Evolutionary conservation across 2,329 filamentous ascomycete species (phyloP), one percentile per base, ranked within the genome.

Genomic region (Xylaria sp.): DNA sequence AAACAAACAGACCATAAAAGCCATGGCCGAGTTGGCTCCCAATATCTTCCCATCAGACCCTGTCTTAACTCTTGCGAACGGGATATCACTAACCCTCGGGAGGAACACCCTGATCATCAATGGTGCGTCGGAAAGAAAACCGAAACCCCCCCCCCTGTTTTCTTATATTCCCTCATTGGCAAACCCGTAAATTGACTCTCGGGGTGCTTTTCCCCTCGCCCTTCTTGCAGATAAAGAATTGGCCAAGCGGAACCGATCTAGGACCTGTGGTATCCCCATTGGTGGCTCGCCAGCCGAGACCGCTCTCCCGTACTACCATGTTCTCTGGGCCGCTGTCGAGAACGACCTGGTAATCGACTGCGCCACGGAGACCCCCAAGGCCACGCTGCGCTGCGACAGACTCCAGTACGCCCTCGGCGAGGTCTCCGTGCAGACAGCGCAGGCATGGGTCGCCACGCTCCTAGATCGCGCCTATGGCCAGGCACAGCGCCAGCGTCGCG

Each of bases 281-380:
- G 65, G 65, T 16, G 51, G 49, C n/a, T 47, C 57, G 1, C 52
- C 67, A 10, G 16, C 60, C 57, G 63, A 67, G 54, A 59, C 67
- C 23, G 68, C 68, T 4, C 88, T 97, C 35, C 86, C 90, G 1
- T 87, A 91, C 62, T 92, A 90, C 76, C 89, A 96, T 71, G 77
- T 97, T 62, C 85, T 97, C 53, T 95, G 91, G 87, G 90, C 88
- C 46, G 86, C 90, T 65, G 72, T 88, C 53, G 78, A 82, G 50
- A 78, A 78, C 57, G 80, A 82, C 35, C 75, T 96, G 54, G 82
- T 81, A 6, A 85, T 97, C 70, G 84, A 88, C 55, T 94, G 91
- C 72, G 91, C 91, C 52, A 75, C 82, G 37, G 79, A 81, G 0
- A 72, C 76, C 23, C 81, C 83, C 42, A 86, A 87, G 68, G 79